Percentiles rank a stretch among this genome's conserved stretches.
Evolutionary conservation across 768 basidiomycete genomes (phyloP).

Genomic region (Amanita molliuscula): DNA sequence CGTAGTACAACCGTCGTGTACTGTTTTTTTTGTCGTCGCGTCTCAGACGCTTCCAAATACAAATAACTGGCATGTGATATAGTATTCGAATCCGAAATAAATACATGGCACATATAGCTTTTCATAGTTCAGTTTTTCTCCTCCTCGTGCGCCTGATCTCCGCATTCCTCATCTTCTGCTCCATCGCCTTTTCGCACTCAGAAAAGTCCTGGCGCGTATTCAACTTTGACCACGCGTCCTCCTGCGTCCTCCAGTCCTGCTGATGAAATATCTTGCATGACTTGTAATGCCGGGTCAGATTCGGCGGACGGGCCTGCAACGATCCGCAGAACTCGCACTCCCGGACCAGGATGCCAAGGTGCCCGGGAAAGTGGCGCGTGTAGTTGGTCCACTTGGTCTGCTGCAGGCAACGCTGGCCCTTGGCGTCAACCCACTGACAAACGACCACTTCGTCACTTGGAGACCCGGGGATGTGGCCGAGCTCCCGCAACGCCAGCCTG

Average conservation of each 20-base stretch:
- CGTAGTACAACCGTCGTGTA: too few relatives aligned
- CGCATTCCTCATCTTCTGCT: background rate
- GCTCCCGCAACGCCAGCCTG: background rate
- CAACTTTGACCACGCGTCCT: background rate
- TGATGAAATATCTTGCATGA: background rate
- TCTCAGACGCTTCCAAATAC: too few relatives aligned
- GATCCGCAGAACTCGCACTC: background rate
- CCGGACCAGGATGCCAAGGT: background rate
- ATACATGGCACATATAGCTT: background rate
- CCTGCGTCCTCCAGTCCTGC: background rate
- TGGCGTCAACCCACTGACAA: background rate
- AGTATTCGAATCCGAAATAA: background rate
- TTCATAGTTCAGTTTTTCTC: too few relatives aligned
- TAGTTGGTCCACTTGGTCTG: background rate
- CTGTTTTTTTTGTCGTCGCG: too few relatives aligned
- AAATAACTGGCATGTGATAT: background rate
- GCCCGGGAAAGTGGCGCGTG: background rate
- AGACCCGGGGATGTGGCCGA: background rate
- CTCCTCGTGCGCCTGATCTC: too few relatives aligned
- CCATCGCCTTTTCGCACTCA: background rate
- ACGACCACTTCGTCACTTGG: background rate
- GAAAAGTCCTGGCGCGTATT: background rate
- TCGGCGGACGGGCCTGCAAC: background rate
- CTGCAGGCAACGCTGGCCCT: background rate
- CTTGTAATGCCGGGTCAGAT: background rate